phyloP scores from a whole-genome alignment of 345 rosid species.

The Cochlearia excelsa region DNA sequence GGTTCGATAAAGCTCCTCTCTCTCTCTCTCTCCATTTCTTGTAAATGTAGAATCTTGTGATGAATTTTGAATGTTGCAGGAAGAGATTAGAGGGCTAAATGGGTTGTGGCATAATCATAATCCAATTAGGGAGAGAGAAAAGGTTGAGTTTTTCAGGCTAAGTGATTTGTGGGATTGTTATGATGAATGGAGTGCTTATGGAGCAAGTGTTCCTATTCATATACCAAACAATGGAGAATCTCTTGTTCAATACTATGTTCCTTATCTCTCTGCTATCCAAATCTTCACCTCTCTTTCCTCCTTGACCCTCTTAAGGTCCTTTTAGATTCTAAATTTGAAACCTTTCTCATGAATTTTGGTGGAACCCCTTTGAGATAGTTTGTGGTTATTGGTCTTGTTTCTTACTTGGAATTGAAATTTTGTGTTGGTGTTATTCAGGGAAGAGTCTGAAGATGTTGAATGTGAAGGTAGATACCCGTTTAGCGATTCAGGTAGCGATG shows the following conservation, averaged over 20 bases:
- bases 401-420: background rate
- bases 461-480: conserved; percentile 67
- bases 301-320: conserved; percentile 60
- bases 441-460: conserved; percentile 70
- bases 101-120: conserved; percentile 57
- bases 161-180: conserved; percentile 86
- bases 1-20: conserved; percentile 39
- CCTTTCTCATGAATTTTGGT: background rate
- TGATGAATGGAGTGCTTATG: conserved; percentile 99
- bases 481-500: conserved; percentile 84
- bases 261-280: conserved; percentile 92
- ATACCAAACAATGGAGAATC: conserved; percentile 45
- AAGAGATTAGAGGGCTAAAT: conserved; percentile 74
- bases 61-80: conserved; percentile 40
- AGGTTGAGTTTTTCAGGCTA: conserved; percentile 78
- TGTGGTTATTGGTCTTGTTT: background rate
- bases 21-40: background rate
- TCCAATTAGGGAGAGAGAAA: conserved; percentile 73
- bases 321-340: background rate
- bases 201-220: conserved; percentile 88
- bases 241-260: conserved; percentile 88
- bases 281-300: conserved; percentile 78
- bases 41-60: background rate
- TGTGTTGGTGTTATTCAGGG: conserved; percentile 46
- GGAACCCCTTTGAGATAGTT: background rate